phyloP scores from a whole-genome alignment of 495 filamentous ascomycete species.

The Polyplosphaeria fusca region DNA sequence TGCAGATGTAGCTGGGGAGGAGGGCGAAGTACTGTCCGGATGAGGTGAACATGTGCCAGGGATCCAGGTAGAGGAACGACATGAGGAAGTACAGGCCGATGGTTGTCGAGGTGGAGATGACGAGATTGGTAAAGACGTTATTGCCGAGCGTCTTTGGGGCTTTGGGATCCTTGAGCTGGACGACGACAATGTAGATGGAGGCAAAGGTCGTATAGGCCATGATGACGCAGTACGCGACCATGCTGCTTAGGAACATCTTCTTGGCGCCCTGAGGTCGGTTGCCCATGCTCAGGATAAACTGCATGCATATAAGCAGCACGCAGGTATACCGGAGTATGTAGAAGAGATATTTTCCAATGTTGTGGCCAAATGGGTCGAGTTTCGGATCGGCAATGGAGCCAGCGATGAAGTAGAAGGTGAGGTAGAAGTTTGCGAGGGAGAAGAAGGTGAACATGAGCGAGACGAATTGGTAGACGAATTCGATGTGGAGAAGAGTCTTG shows the following conservation, averaged over 20 bases:
- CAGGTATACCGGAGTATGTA: conserved; percentile 77
- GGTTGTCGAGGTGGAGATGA: conserved; percentile 84
- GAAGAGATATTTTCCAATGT: conserved; percentile 82
- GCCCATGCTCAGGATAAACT: conserved; percentile 97
- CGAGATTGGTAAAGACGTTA: conserved; percentile 90
- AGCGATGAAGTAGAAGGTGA: conserved; percentile 97
- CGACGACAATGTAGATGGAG: conserved; percentile 77
- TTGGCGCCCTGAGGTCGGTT: conserved; percentile 96
- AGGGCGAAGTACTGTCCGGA: conserved; percentile 91
- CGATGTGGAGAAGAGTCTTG: conserved; percentile 89
- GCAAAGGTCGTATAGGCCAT: conserved; percentile 96
- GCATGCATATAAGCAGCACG: conserved; percentile 82
- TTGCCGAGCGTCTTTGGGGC: conserved; percentile 61
- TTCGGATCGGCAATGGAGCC: conserved; percentile 80
- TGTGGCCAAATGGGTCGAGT: conserved; percentile 86
- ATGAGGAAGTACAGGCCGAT: conserved; percentile 94
- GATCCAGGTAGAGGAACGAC: conserved; percentile 93
- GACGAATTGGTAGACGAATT: conserved; percentile 93
- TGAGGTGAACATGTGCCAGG: conserved; percentile 98
- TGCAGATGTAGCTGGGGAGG: conserved; percentile 92
- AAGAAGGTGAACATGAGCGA: conserved; percentile 94
- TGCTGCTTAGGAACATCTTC: conserved; percentile 80
- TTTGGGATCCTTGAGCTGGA: conserved; percentile 61
- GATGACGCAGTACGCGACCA: conserved; percentile 85
- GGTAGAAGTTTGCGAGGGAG: conserved; percentile 97